Evolutionary conservation across 495 filamentous ascomycete genomes (phyloP).

Genomic region (Hypoxylon lenormandii): DNA sequence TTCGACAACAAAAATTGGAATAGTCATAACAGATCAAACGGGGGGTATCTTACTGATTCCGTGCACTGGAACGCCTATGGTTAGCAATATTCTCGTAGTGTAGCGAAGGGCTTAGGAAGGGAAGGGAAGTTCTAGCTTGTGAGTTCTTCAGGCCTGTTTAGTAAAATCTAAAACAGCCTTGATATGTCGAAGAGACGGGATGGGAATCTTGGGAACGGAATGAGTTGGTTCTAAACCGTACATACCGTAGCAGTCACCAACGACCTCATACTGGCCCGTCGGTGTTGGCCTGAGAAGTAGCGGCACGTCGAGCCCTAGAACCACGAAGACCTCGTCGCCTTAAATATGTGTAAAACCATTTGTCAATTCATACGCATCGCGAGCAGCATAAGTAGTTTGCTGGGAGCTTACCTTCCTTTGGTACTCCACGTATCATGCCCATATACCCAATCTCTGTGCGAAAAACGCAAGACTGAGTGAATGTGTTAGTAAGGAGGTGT

Average conservation of each 20-base stretch:
- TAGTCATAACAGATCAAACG: background rate
- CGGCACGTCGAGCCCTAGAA: conserved; percentile 29
- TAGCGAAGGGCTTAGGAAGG: background rate
- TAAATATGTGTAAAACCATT: background rate
- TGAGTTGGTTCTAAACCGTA: background rate
- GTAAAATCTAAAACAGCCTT: background rate
- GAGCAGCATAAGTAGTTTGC: background rate
- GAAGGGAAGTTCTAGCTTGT: background rate
- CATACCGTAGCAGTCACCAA: conserved; percentile 39
- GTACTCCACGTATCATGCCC: conserved; percentile 13
- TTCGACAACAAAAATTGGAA: background rate
- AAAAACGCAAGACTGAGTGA: conserved; percentile 2
- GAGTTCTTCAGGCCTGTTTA: background rate
- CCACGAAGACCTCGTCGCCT: conserved; percentile 31
- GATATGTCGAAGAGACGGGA: background rate
- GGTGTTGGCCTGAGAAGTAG: conserved; percentile 26
- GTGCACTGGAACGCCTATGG: background rate
- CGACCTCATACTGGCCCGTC: conserved; percentile 18
- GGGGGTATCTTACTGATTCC: conserved; percentile 27
- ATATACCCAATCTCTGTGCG: conserved; percentile 15
- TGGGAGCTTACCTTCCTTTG: conserved; percentile 21
- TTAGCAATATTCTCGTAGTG: conserved; percentile 14
- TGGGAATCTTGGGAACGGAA: background rate
- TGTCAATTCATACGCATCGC: background rate
- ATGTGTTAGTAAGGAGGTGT: background rate